phyloP scores from a whole-genome alignment of 176 grass and related monocot species.

The Raddia distichophylla region DNA sequence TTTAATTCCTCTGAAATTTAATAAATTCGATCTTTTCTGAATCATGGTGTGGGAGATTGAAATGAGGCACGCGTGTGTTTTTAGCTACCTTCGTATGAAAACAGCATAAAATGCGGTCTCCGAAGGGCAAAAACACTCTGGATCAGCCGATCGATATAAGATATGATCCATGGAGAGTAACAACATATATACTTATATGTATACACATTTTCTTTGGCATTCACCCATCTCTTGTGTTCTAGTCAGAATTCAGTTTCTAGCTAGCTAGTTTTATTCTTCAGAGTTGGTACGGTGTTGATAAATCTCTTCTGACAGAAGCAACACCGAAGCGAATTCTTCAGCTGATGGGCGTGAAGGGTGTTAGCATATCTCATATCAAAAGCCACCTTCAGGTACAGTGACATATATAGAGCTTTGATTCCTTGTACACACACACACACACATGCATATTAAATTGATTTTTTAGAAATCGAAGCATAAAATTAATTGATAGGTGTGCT shows the following conservation, averaged over 20 bases:
- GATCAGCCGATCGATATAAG: neutral
- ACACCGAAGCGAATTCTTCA: conserved; percentile 92
- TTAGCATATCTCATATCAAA: conserved; percentile 93
- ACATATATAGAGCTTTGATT: neutral
- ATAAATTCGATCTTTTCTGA: neutral
- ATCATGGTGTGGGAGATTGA: neutral
- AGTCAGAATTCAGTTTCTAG: conserved; percentile 6
- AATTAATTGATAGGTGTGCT: neutral
- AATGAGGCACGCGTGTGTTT: neutral
- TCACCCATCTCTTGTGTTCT: neutral
- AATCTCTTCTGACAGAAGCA: conserved; percentile 63
- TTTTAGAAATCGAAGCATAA: no score
- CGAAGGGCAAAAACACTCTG: neutral
- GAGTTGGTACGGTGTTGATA: neutral
- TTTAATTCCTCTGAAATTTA: neutral
- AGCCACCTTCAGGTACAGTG: conserved; percentile 88
- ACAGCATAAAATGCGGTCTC: neutral
- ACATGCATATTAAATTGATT: no score
- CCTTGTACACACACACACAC: neutral
- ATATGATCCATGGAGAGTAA: neutral
- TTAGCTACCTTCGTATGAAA: neutral
- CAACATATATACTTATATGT: neutral
- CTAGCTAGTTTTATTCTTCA: conserved; percentile 1
- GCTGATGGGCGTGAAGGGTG: conserved; percentile 69
- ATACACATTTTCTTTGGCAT: conserved; percentile 3